Conservation (phyloP, 768 basidiomycete genomes). For the Strobilomyces confusus region DNA sequence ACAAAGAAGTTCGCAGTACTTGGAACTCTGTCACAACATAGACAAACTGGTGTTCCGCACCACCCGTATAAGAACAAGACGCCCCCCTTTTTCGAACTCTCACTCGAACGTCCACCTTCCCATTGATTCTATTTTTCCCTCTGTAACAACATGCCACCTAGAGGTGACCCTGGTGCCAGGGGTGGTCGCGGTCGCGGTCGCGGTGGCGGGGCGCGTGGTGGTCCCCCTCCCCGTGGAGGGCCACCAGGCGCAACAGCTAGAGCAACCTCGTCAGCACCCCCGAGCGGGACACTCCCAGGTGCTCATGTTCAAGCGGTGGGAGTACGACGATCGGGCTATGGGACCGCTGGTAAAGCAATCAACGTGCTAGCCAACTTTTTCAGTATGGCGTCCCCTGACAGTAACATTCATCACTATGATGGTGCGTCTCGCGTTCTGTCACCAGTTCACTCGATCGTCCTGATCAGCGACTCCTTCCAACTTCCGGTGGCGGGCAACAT, state of each 20-base stretch:
- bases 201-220: slow-evolving; percentile 27
- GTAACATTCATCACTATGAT: slow-evolving; percentile 74
- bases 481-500: background rate
- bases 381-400: slow-evolving; percentile 53
- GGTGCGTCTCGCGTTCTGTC: slow-evolving; percentile 46
- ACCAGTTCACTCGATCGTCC: slow-evolving; percentile 7
- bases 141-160: slow-evolving; percentile 37
- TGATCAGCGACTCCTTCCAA: slow-evolving; percentile 16
- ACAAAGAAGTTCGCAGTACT: slow-evolving; percentile 6
- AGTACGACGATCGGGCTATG: slow-evolving; percentile 65
- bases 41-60: slow-evolving; percentile 19
- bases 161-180: slow-evolving; percentile 22
- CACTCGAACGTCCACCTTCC: slow-evolving; percentile 19
- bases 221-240: slow-evolving; percentile 30
- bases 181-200: slow-evolving; percentile 21
- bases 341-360: slow-evolving; percentile 47
- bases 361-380: slow-evolving; percentile 60
- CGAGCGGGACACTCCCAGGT: slow-evolving; percentile 31
- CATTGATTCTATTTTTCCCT: background rate
- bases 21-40: slow-evolving; percentile 21
- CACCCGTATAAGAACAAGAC: slow-evolving; percentile 19
- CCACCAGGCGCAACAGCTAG: slow-evolving; percentile 19
- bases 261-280: slow-evolving; percentile 22
- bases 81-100: slow-evolving; percentile 6
- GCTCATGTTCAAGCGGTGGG: slow-evolving; percentile 52